phyloP scores from a whole-genome alignment of 352 stramenopile species.

The Phytopythium kandeliae region DNA sequence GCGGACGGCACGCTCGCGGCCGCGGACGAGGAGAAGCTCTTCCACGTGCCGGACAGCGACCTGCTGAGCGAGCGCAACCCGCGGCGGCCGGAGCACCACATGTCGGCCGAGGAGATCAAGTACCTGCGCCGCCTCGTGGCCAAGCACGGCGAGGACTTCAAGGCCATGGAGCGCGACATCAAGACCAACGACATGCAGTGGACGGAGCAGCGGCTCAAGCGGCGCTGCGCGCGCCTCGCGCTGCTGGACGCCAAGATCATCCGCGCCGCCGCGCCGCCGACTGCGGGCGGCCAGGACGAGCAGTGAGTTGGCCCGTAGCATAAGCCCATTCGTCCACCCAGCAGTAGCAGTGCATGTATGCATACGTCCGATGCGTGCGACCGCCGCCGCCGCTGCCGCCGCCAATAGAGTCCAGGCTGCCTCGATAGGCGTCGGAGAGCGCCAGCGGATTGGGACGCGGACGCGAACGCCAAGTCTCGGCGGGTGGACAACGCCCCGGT shows the following conservation, averaged over 20 bases:
- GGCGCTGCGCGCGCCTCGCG: constrained; percentile 63
- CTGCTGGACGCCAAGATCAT: constrained; percentile 77
- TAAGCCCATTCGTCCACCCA: too few species aligned
- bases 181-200: constrained; percentile 86
- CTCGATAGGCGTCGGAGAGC: too few species aligned
- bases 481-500: too few species aligned
- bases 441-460: too few species aligned
- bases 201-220: constrained; percentile 65
- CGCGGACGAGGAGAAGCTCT: constrained; percentile 44
- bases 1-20: constrained; percentile 49
- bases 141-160: constrained; percentile 71
- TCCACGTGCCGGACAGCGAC: constrained; percentile 75
- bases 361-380: too few species aligned
- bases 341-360: too few species aligned
- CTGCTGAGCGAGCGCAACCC: constrained; percentile 71
- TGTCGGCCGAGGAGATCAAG: constrained; percentile 72
- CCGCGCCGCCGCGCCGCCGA: too few species aligned
- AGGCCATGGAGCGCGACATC: constrained; percentile 76
- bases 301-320: too few species aligned
- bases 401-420: too few species aligned
- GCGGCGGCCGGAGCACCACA: constrained; percentile 63
- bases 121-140: constrained; percentile 66
- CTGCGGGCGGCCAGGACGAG: too few species aligned
- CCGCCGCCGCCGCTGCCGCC: too few species aligned
- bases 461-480: too few species aligned